Evolutionary conservation across 257 asterid species (phyloP), one percentile per base, ranked within the genome.

Genomic region (Perilla frutescens): DNA sequence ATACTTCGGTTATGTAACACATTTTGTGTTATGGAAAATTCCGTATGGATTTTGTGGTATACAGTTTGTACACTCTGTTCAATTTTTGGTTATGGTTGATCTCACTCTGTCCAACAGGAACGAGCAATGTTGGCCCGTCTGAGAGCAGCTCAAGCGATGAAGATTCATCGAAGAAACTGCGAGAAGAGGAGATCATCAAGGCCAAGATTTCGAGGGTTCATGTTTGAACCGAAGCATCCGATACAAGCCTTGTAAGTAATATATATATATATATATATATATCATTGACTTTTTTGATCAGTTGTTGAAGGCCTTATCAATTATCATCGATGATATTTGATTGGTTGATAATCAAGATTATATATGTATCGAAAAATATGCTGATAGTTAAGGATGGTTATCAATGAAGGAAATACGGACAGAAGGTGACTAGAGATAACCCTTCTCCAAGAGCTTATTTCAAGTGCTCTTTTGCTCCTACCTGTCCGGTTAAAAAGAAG

Each of bases 401-500:
- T 66, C 97, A 88, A 59, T 93, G 98, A 97, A 89, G 97, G 87
- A 93, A 93, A 76, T 93, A 91, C 76, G 98, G 98, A 1, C 97
- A 93, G 81, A 93, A 93, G 81, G 97, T 93, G 72, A 91, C 98
- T 1, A 88, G 96, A 70, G 96, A 89, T 57, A 93, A 91, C 54
- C 98, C 98, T 78, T 93, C 80, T 80, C 98, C 98, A 39, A 89
- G 98, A 85, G 97, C 98, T 80, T 93, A 93, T 83, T 93, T 86
- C 89, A 93, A 84, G 77, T 93, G 98, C 75, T 91, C 97, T 62
- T 93, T 85, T 85, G 97, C 98, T 71, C 98, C 98, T 20, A 76
- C 55, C 10, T 93, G 97, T 83, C 98, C 96, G 0, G 98, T 91
- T 32, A 93, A 93, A 77, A 93, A 91, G 80, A 93, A 91, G 97